Percentiles rank a stretch among this genome's conserved stretches.
Evolutionary conservation across 1,284 basidiomycete species (phyloP).

Genomic region (Ceratobasidium theobromae): DNA sequence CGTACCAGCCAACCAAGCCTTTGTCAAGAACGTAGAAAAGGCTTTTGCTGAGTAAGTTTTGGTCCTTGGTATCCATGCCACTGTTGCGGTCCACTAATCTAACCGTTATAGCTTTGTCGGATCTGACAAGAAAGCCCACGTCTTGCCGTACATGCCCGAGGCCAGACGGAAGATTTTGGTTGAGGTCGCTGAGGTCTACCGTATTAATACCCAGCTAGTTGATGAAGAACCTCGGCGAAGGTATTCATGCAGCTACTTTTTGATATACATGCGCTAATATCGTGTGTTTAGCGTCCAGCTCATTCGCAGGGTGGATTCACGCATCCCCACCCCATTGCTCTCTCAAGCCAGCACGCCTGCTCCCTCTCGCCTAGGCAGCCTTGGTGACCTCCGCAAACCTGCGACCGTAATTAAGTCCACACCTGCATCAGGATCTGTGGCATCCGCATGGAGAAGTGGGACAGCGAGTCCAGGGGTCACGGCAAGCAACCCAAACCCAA

Average conservation of each 20-base stretch:
- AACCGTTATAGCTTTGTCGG: conserved; percentile 58
- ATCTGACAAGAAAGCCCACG: conserved; percentile 67
- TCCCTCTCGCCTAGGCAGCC: conserved; percentile 24
- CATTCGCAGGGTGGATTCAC: conserved; percentile 75
- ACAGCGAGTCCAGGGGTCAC: background rate
- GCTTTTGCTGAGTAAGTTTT: conserved; percentile 70
- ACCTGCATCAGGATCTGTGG: background rate
- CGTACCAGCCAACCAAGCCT: conserved; percentile 59
- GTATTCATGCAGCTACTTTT: conserved; percentile 33
- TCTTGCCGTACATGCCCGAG: conserved; percentile 79
- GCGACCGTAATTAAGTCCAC: conserved; percentile 5
- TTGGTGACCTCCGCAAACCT: conserved; percentile 28
- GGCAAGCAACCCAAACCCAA: background rate
- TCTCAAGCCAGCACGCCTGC: conserved; percentile 48
- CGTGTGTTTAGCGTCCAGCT: conserved; percentile 63
- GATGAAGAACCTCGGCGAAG: conserved; percentile 78
- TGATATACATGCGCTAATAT: background rate
- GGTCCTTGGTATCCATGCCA: background rate
- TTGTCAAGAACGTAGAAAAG: conserved; percentile 72
- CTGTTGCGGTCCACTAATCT: background rate
- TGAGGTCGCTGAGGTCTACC: conserved; percentile 71
- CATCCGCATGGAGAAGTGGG: conserved; percentile 17
- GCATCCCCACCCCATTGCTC: conserved; percentile 69
- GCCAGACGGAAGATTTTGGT: conserved; percentile 78
- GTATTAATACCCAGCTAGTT: conserved; percentile 79